Evolutionary conservation across 768 basidiomycete genomes (phyloP), one percentile per base, ranked within the genome.

Genomic region (Candolleomyces efflorescens): DNA sequence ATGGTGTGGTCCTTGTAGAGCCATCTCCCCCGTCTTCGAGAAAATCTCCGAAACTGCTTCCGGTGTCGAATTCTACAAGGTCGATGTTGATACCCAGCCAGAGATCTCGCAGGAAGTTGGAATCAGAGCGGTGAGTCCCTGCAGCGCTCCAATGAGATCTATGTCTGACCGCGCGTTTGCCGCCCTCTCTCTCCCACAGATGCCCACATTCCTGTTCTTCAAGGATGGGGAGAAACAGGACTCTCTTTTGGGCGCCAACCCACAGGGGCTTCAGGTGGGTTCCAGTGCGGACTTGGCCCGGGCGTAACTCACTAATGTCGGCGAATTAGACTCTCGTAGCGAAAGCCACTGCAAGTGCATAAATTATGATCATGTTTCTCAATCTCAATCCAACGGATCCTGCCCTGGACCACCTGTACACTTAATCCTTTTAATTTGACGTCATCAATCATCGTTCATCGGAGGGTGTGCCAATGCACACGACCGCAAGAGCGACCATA

Each of bases 1-100:
- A 2, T 89, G 89, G 88, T 89, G 84, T 69, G 86, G 86, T 15
- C 87, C 87, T 13, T 89, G 87, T 82, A 77, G 71, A 56, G 60
- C 76, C 41, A 88, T 90, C 71, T 80, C 81, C 18, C 88, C 88
- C 54, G 65, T 86, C 43, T 84, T 89, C 62, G 84, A 87, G 68
- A 74, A 78, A 60, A 65, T 86, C n/a, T 75, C 83, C 3, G 61
- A 72, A 0, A 44, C 64, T 11, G 62, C 63, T 5, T 66, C 69
- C 20, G 26, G 66, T 63, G 66, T 87, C 55, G 75, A 77, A 17
- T 87, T 89, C 68, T 88, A 85, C 78, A 89, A 87, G 67, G 84
- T 91, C 56, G 83, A 93, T 61, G 81, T 90, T 27, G 90, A 93
- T 63, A 75, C 73, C 38, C 79, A 80, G 53, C 59, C 65, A 3